These are phyloP conservation scores for Mycena citricolor DNA, from an alignment of 1,284 basidiomycete genomes.

Conservation along the genomic window DNA sequence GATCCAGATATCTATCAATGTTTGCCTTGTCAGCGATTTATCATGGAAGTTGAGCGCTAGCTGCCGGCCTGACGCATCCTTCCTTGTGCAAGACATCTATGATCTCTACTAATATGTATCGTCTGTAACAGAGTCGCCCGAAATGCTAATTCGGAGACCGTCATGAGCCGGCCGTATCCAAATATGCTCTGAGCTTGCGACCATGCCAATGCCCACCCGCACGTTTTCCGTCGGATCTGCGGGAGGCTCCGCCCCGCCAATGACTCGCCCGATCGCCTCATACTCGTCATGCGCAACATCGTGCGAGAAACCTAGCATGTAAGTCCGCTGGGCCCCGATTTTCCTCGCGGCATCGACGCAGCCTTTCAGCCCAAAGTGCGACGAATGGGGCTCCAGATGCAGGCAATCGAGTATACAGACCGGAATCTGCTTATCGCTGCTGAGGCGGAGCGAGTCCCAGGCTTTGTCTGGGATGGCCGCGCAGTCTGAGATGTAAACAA, in stretches of 20 bases:
- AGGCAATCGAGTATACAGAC: slow-evolving; percentile 75
- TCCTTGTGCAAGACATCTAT: too few relatives aligned
- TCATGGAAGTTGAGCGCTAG: too few relatives aligned
- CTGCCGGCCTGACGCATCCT: too few relatives aligned
- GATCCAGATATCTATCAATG: too few relatives aligned
- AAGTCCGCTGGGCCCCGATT: slow-evolving; percentile 58
- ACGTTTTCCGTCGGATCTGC: slow-evolving; percentile 39
- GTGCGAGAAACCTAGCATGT: slow-evolving; percentile 73
- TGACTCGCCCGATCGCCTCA: slow-evolving; percentile 51
- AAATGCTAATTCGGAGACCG: slow-evolving; percentile 55
- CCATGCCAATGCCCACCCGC: slow-evolving; percentile 42
- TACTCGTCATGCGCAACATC: slow-evolving; percentile 70
- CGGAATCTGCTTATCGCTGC: slow-evolving; percentile 35
- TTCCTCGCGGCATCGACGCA: slow-evolving; percentile 53
- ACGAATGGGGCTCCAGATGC: slow-evolving; percentile 57
- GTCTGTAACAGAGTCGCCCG: slow-evolving; percentile 42
- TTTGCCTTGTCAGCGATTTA: too few relatives aligned
- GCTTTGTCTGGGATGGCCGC: slow-evolving; percentile 70
- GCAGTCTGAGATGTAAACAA: slow-evolving; percentile 76
- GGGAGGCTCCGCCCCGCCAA: slow-evolving; percentile 39
- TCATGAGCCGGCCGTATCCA: slow-evolving; percentile 76
- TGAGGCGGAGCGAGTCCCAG: slow-evolving; percentile 51
- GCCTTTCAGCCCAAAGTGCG: slow-evolving; percentile 69
- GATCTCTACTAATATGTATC: slow-evolving; percentile 44
- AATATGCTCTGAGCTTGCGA: slow-evolving; percentile 44